Evolutionary conservation across 2,329 filamentous ascomycete species (phyloP), one percentile per base, ranked within the genome.

Genomic region (Aspergillus fischeri): DNA sequence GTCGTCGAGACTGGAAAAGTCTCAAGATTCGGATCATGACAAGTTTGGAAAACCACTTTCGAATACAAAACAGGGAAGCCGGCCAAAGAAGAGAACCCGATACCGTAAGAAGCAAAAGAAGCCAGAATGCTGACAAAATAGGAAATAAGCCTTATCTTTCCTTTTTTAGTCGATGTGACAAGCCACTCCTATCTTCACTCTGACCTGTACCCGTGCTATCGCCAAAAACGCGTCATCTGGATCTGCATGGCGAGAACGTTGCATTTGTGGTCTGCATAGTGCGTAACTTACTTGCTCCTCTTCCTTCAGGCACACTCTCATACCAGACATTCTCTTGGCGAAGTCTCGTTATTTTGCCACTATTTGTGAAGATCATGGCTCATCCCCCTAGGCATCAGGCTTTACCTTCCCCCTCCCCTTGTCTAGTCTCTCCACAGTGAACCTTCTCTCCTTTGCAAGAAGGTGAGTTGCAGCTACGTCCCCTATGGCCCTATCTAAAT

Each of bases 301-400:
- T 20, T 51, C 21, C 20, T 48, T 32, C 49, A 56, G 42, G 27
- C 35, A 38, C 32, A 38, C 32, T 35, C 32, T 28, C 29, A 49
- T 32, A 49, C 20, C 29, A 50, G 42, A 45, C 27, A 21, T 52
- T 41, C 50, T 52, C 64, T 64, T 64, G 63, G 63, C 63, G 54
- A 44, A 57, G 28, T 41, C 35, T 25, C 38, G 25, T 41, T 38
- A 44, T 27, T 53, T 51, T 51, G 29, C 29, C 24, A 35, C 52
- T 50, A 54, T 32, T 21, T 21, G 32, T 57, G 55, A 32, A 58
- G 54, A 65, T 59, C 58, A 56, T 57, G 50, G 48, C 44, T 52
- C 63, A 60, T 57, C 47, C 55, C 58, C 60, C 48, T 60, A 66
- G 62, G 64, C 66, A 63, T 61, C 63, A 56, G 54, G 52, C 28